Conservation (phyloP, 169 alveolate species). For the Plasmodium falciparum region DNA sequence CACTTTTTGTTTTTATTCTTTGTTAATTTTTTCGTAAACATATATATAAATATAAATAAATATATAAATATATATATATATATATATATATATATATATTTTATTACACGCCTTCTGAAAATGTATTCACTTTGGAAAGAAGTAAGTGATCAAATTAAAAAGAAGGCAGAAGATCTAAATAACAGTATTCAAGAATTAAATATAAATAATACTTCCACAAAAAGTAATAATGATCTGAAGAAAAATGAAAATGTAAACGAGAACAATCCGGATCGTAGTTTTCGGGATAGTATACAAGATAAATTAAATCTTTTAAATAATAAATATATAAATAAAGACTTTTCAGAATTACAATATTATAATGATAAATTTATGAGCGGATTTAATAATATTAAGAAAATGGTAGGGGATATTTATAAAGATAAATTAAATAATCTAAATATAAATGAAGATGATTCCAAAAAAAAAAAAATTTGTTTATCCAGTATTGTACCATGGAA, state of each 20-base stretch:
- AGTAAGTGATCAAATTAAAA: constrained; percentile 69
- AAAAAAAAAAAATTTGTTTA: constrained; percentile 27
- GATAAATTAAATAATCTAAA: constrained; percentile 24
- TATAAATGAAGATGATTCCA: not conserved
- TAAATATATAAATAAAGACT: constrained; percentile 45
- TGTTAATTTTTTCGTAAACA: not conserved
- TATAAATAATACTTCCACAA: not conserved
- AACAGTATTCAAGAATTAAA: constrained; percentile 59
- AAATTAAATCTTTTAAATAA: constrained; percentile 50
- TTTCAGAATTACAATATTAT: constrained; percentile 56
- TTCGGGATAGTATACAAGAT: constrained; percentile 33
- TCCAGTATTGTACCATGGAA: constrained; percentile 76
- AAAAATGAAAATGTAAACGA: not conserved
- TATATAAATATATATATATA: not conserved
- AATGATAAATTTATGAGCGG: constrained; percentile 62
- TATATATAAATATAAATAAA: constrained; percentile 7
- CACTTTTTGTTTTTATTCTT: not conserved
- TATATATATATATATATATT: not conserved
- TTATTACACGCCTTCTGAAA: not conserved
- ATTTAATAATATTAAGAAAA: constrained; percentile 52
- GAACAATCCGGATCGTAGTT: not conserved
- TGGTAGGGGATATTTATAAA: constrained; percentile 66
- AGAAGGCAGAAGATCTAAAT: constrained; percentile 73
- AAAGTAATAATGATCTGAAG: not conserved
- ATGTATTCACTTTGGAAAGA: constrained; percentile 78